A percentile compares a stretch with the other conserved stretches of the same genome.
These are phyloP conservation scores for Botryosphaeria agaves DNA, from an alignment of 2,329 filamentous ascomycete species.

Conservation along the genomic window DNA sequence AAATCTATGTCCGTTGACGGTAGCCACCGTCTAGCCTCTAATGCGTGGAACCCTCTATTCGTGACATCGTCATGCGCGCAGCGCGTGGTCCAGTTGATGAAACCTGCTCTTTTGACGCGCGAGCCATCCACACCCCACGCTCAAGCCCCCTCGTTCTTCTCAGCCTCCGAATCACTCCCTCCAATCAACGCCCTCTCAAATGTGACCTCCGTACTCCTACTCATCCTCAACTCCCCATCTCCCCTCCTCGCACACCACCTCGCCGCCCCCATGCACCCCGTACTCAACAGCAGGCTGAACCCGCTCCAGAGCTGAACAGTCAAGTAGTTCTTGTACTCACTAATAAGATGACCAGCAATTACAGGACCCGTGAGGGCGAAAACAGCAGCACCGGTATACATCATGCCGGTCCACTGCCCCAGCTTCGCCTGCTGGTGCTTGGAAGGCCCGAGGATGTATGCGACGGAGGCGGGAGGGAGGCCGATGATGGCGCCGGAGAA, in stretches of 20 bases:
- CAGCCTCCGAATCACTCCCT: no score
- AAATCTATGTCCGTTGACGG: no score
- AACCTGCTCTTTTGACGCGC: no score
- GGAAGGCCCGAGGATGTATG: constrained; percentile 22
- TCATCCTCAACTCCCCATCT: constrained; percentile 4
- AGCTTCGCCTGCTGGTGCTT: constrained; percentile 19
- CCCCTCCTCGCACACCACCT: constrained; percentile 6
- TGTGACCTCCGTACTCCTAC: no score
- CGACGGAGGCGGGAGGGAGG: constrained; percentile 30
- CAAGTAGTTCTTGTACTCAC: constrained; percentile 20
- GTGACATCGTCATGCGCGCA: no score
- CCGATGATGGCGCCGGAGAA: constrained; percentile 32
- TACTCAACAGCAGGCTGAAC: constrained; percentile 20
- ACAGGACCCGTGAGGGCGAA: constrained; percentile 29
- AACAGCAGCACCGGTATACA: constrained; percentile 28
- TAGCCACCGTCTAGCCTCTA: no score
- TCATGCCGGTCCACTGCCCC: constrained; percentile 35
- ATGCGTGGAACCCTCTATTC: no score
- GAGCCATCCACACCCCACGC: no score
- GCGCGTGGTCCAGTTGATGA: no score
- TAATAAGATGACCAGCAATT: constrained; percentile 28
- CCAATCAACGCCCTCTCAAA: no score
- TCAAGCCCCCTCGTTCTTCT: no score
- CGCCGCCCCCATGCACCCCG: constrained; percentile 21
- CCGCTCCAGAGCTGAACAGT: constrained; percentile 32